Base-by-base conservation (phyloP, 2,329 filamentous ascomycete genomes). In the Microcyclospora tardicrescens region DNA sequence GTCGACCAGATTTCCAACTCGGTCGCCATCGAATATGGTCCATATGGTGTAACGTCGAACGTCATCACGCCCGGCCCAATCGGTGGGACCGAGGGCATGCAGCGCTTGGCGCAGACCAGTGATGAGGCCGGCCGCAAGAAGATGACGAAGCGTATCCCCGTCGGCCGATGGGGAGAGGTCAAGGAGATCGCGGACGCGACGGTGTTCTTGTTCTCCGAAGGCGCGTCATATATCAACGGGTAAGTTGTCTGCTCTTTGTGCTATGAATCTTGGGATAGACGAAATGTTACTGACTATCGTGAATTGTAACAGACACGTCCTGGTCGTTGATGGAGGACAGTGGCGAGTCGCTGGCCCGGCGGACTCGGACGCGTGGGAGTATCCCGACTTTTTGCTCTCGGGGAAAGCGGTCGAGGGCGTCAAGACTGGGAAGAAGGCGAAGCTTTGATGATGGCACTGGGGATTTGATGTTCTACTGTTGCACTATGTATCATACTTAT, bases 111-210 rank as follows among this genome's bases (percentile, higher is more conserved):
- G 3, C 61, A 56, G 39, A 30, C 39, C 2, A 52, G 53, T 16
- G 59, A 59, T 6, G 47, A 49, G 19, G 54, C 55, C 15, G 54
- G 51, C 5, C 52, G 49, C 27, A 52, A 50, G 15, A 48, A 44
- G 28, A 60, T 55, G 39, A 48, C 47, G 16, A 58, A 48, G 37
- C 45, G 50, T 2, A 72, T 93, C 29, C 91, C 91, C 0, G 63
- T 79, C 2, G 85, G 85, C 1, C 71, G 87, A 40, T 77, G 77
- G 60, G 91, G 89, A 6, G 74, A 74, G 1, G 76, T 93, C 16
- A 81, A 81, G 47, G 89, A 98, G 55, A 86, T 98, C 53, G 82
- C 86, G 0, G 89, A 98, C 61, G 84, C 89, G 1, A 95, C 89
- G 0, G 75, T 96, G 0, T 98, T 79, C 53, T 60, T 96, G 39